Evolutionary conservation across 2,329 filamentous ascomycete genomes (phyloP), one percentile per base, ranked within the genome.

Genomic region (Colletotrichum sansevieriae): DNA sequence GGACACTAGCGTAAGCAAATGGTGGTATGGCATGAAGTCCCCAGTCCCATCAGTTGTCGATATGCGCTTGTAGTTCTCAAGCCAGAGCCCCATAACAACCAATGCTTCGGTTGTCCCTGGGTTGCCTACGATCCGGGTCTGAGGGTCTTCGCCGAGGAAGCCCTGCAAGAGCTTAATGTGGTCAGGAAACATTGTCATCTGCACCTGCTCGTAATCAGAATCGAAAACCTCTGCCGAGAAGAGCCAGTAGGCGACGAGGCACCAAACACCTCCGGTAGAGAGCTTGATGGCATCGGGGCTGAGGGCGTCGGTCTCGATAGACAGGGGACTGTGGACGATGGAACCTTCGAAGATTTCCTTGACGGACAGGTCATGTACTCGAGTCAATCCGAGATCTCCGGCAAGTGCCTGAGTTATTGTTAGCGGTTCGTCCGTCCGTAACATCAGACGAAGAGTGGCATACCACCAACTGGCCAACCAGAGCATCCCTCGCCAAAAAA

Each of bases 381-480:
- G 62, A 22, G 66, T 80, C 12, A 91, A 75, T 11, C 86, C 88
- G 2, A 92, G 78, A 74, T 91, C 89, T 60, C 88, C 84, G 15
- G 90, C 87, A 61, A 93, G 82, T 18, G 90, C 88, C 82, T 90
- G 64, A 25, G n/a, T 7, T 58, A 13, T 46, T 20, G 58, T 73
- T 29, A 75, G 72, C 29, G 22, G 56, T 51, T 39, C 49, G 33
- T 63, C 49, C 67, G 3, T 58, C 41, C 9, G 39, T 13, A 41
- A 18, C 25, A 25, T 61, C 51, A 51, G 65, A 55, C 25, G 43
- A 41, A 63, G 65, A 64, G 60, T 3, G 25, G 29, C 87, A 77
- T 80, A 91, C 89, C 71, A 90, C 90, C 25, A 95, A 80, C 74
- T 94, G 90, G 0, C 92, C 92, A n/a, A 93, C 84, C 54, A 92